Base-by-base conservation (phyloP, 768 basidiomycete species). In the Hysterangium stoloniferum region DNA sequence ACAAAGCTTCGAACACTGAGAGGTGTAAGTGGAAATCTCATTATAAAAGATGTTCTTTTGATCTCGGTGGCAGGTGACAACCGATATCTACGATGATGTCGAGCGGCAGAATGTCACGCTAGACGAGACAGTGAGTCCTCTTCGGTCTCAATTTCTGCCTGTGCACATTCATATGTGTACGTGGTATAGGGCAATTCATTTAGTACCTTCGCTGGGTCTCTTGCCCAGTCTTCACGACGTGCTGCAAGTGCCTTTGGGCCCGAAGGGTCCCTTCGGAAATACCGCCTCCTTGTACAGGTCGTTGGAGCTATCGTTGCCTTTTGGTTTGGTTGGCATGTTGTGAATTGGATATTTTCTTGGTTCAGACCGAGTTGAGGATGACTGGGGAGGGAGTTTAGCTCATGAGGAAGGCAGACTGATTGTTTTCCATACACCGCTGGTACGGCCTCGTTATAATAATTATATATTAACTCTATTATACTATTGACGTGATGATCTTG, bases 71-170 rank as follows among this genome's bases (percentile, higher is more conserved):
- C 45, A 92, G 88, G 75, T 93, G n/a, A 92, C 89, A 11, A 85
- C 79, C 2, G 89, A 93, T 67, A 90, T 93, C 33, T 74, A 93
- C 62, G 77, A 80, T 54, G 90, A 92, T 59, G 83, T 83, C 1
- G 89, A 93, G 66, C 70, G 82, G 8, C 90, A 92, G 68, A 91
- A 92, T 59, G 61, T 76, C 2, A 77, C 84, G 48, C 69, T 93
- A 22, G 87, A 92, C 58, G 78, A 84, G 33, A 80, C 87, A 2
- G 88, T 88, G 82, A 63, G 24, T 19, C 17, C 28, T 2, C 9
- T 36, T 36, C 17, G 20, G 11, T 43, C 29, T 29, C 17, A 35
- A 29, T 34, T 43, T 22, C 2, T 48, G 12, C 46, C 49, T 19
- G 52, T 56, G 27, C 6, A 54, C 4, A 17, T 38, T 61, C 44